Evolutionary conservation across 495 filamentous ascomycete genomes (phyloP), one percentile per base, ranked within the genome.

Genomic region (Bryoglossum gracile): DNA sequence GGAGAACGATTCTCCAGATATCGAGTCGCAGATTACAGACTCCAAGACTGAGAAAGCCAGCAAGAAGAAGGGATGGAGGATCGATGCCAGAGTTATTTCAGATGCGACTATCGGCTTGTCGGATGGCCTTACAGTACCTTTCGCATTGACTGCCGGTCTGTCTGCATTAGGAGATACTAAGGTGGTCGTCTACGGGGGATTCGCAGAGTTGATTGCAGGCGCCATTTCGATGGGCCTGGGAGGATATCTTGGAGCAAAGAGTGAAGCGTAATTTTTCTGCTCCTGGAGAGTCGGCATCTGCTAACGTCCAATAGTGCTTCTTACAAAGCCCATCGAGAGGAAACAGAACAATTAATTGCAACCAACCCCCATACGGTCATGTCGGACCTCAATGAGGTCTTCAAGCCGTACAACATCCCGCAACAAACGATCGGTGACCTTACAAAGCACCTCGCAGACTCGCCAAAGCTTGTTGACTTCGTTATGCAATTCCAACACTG

Each of bases 201-300:
- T 84, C 28, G 82, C 82, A 2, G 82, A 86, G 63, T 71, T 85
- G 18, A 75, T 81, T 52, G 76, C 75, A 10, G 81, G 82, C 25
- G 73, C 77, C 21, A 82, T 86, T 50, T 82, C 77, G 14, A 86
- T 86, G 82, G 82, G 82, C 3, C 70, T 86, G 4, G 76, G 82
- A 19, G 82, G 80, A 21, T 86, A 77, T 50, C 69, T 92, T 2
- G 83, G 83, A 10, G 82, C 85, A 0, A 80, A 81, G 54, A 81
- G 81, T 33, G 85, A 89, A 68, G 71, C 70, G 72, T 83, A 58
- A 62, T 70, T 65, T 48, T 10, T 10, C 28, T 34, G 8, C 6
- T 30, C 8, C 46, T 44, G 1, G 4, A 16, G 4, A 14, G n/a
- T 26, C 3, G 33, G 3, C 19, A 41, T 19, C 23, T 47, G n/a